A percentile compares a stretch with the other conserved stretches of the same genome.
These are phyloP conservation scores for Ogataea nonfermentans DNA, from an alignment of 805 yeast species.

Conservation along the genomic window DNA sequence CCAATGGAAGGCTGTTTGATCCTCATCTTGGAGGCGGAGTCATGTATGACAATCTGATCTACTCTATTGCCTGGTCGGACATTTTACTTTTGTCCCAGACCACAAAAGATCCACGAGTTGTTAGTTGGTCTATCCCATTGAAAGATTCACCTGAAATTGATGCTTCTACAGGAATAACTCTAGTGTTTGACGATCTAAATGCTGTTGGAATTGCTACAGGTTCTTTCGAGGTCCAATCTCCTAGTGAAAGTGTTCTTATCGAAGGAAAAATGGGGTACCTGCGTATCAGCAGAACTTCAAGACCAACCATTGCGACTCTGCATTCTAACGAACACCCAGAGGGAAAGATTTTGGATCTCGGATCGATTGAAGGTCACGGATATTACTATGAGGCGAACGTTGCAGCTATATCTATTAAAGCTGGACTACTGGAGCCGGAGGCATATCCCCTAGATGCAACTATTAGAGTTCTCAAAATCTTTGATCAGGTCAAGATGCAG, in stretches of 20 bases:
- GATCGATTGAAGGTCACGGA: conserved; percentile 40
- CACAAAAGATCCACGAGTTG: conserved; percentile 25
- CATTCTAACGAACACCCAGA: conserved; percentile 27
- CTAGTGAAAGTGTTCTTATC: conserved; percentile 12
- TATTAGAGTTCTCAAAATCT: conserved; percentile 40
- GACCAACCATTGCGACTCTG: conserved; percentile 31
- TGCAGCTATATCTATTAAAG: conserved; percentile 43
- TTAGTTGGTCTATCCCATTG: conserved; percentile 34
- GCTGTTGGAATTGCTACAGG: conserved; percentile 38
- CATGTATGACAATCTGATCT: conserved; percentile 52
- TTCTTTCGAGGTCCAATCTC: conserved; percentile 14
- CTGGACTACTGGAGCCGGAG: conserved; percentile 37
- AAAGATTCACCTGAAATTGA: conserved; percentile 39
- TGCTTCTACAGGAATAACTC: conserved; percentile 36
- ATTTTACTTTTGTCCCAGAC: conserved; percentile 35
- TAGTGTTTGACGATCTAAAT: conserved; percentile 38
- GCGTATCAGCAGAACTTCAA: conserved; percentile 16
- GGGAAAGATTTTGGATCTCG: conserved; percentile 29
- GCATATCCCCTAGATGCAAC: conserved; percentile 42
- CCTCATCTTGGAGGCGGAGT: conserved; percentile 56
- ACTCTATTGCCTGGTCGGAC: conserved; percentile 46
- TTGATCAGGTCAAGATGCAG: conserved; percentile 46
- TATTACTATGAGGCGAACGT: conserved; percentile 56
- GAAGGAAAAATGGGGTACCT: conserved; percentile 25
- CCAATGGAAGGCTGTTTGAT: conserved; percentile 36